Percentiles rank a stretch among this genome's conserved stretches.
Conservation (phyloP, 257 asterid genomes). For the Solanum ahanhuiri region DNA sequence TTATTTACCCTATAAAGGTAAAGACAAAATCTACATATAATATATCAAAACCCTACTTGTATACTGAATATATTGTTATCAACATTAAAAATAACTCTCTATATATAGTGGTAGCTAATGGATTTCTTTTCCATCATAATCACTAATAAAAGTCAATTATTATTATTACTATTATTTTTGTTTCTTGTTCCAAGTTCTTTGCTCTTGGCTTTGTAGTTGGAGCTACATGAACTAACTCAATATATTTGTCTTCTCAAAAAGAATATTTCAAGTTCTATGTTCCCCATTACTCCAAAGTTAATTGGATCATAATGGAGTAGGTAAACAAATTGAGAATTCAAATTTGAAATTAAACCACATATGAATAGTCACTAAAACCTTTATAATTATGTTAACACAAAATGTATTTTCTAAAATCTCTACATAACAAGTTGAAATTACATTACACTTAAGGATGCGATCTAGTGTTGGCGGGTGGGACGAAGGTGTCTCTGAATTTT, state of each 20-base stretch:
- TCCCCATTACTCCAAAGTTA: background rate
- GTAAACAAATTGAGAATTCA: background rate
- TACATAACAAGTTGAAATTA: too few relatives aligned
- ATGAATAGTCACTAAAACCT: background rate
- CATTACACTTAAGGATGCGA: background rate
- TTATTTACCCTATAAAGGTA: too few relatives aligned
- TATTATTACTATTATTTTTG: too few relatives aligned
- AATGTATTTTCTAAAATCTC: background rate
- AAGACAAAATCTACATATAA: too few relatives aligned
- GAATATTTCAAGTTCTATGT: background rate
- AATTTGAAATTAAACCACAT: background rate
- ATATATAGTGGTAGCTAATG: background rate
- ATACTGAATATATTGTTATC: too few relatives aligned
- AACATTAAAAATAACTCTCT: too few relatives aligned
- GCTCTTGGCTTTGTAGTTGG: background rate
- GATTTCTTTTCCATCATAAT: background rate
- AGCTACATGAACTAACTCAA: background rate
- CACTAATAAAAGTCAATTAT: background rate
- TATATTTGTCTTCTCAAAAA: background rate
- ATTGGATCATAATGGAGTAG: background rate
- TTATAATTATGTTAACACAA: background rate
- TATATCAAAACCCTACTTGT: rapidly evolving
- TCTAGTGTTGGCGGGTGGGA: background rate
- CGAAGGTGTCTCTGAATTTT: background rate
- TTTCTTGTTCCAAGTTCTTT: background rate